Evolutionary conservation across 176 grass and related monocot genomes (phyloP).

Genomic region (Phragmites australis): DNA sequence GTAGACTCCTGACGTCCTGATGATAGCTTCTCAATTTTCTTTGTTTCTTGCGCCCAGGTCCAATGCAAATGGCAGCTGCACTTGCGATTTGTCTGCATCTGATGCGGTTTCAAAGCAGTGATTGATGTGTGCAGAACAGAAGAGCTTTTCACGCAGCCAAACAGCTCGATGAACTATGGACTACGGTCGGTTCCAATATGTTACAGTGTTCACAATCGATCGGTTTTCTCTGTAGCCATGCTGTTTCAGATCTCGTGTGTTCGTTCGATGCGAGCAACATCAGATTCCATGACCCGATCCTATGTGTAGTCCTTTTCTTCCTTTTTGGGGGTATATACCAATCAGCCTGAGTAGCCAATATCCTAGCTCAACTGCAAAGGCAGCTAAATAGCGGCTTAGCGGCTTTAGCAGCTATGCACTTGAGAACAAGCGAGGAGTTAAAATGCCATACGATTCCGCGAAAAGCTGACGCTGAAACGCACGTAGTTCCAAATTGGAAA

Average conservation of each 20-base stretch:
- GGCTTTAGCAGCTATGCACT: no score
- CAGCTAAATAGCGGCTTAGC: neutral
- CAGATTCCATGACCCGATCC: neutral
- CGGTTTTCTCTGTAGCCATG: neutral
- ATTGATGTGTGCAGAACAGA: no score
- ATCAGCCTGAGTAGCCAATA: conserved; percentile 5
- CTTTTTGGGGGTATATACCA: neutral
- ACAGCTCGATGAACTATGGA: neutral
- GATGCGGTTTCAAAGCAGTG: neutral
- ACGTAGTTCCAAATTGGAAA: neutral
- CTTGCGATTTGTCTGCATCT: neutral
- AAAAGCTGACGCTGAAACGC: conserved; percentile 40
- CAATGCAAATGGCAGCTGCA: neutral
- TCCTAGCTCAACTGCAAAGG: neutral
- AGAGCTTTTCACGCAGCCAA: neutral
- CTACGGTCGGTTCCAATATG: neutral
- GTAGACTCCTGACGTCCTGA: neutral
- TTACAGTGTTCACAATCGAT: neutral
- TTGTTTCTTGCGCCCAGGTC: neutral
- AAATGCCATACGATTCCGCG: conserved; percentile 19
- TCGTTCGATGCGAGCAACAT: neutral
- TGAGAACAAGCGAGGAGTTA: neutral
- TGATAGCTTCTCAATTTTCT: neutral
- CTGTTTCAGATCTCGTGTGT: neutral
- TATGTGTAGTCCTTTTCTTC: neutral